Conservation (phyloP, 495 filamentous ascomycete species). For the Usnea hakonensis region DNA sequence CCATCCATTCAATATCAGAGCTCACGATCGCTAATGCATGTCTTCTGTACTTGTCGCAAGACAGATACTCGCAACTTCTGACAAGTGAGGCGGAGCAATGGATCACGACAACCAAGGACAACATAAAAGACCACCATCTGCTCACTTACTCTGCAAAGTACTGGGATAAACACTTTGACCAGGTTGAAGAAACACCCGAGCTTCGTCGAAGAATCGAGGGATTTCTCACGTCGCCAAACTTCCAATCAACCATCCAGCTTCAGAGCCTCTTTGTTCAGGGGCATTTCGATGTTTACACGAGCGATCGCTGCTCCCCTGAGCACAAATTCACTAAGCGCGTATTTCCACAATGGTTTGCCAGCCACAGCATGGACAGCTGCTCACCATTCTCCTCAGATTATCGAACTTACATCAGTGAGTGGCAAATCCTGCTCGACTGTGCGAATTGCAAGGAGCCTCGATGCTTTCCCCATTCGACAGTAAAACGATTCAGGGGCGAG, state of each 20-base stretch:
- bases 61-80: background rate
- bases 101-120: background rate
- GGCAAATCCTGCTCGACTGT: background rate
- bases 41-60: constrained; percentile 4
- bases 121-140: constrained; percentile 13
- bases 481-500: constrained; percentile 1
- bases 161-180: constrained; percentile 21
- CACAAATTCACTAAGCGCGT: background rate
- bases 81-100: background rate
- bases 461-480: background rate
- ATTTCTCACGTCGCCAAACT: constrained; percentile 13
- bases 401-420: constrained; percentile 4
- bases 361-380: background rate
- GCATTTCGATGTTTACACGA: background rate
- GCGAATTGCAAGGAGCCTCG: background rate
- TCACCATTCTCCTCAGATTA: background rate
- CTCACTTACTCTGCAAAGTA: constrained; percentile 19
- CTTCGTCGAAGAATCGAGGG: constrained; percentile 9
- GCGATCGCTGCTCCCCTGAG: background rate
- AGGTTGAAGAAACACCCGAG: constrained; percentile 4
- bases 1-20: background rate
- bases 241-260: constrained; percentile 14
- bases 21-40: constrained; percentile 1
- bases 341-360: background rate
- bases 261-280: constrained; percentile 17